A percentile compares a stretch with the other conserved stretches of the same genome.
Conservation (phyloP, 768 basidiomycete species). For the Infundibulicybe gibba region DNA sequence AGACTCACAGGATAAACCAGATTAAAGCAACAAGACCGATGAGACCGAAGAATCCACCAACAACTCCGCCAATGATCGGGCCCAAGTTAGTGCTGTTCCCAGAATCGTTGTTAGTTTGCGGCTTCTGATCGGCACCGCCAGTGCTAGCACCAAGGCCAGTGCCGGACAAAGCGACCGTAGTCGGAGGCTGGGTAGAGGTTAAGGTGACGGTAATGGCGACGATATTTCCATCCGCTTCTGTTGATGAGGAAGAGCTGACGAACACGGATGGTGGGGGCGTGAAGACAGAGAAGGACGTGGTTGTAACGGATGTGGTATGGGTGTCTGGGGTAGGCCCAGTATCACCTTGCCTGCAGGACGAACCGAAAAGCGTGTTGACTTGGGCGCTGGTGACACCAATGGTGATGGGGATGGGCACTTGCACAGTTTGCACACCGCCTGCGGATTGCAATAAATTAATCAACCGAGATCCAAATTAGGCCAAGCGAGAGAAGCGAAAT, state of each 20-base stretch:
- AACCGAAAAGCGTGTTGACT: slow-evolving; percentile 37
- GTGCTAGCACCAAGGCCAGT: slow-evolving; percentile 5
- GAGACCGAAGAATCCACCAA: slow-evolving; percentile 53
- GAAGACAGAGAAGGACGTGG: slow-evolving; percentile 11
- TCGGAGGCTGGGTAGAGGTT: slow-evolving; percentile 29
- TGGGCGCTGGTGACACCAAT: slow-evolving; percentile 26
- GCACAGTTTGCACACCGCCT: slow-evolving; percentile 21
- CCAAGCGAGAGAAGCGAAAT: no score
- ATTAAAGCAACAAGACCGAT: slow-evolving; percentile 37
- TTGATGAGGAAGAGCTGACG: slow-evolving; percentile 27
- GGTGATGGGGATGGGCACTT: slow-evolving; percentile 37
- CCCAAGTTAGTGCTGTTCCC: slow-evolving; percentile 27
- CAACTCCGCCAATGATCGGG: slow-evolving; percentile 49
- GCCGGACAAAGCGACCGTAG: slow-evolving; percentile 20
- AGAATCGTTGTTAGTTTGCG: slow-evolving; percentile 9
- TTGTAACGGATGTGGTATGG: slow-evolving; percentile 6
- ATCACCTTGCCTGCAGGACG: slow-evolving; percentile 25
- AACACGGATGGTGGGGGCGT: slow-evolving; percentile 27
- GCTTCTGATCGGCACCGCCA: not conserved
- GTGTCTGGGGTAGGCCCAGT: slow-evolving; percentile 8
- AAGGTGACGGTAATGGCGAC: slow-evolving; percentile 29
- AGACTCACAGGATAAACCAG: slow-evolving; percentile 48
- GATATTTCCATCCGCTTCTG: slow-evolving; percentile 37
- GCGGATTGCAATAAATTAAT: not conserved
- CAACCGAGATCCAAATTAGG: not conserved